A percentile compares a stretch with the other conserved stretches of the same genome.
phyloP scores from a whole-genome alignment of 1,284 basidiomycete species.

The Caloboletus firmus region DNA sequence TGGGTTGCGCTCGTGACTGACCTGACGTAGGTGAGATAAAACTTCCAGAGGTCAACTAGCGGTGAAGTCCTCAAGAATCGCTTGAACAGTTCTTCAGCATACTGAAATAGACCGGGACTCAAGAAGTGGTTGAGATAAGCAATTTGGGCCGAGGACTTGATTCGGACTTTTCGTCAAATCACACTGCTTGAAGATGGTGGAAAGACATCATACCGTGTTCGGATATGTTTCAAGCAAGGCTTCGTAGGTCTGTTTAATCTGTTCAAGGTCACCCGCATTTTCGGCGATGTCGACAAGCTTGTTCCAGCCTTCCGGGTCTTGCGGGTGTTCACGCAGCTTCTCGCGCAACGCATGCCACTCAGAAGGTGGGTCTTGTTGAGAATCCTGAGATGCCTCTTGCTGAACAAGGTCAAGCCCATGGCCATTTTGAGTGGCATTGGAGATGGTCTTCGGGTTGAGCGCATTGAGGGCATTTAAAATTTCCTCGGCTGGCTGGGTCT shows the following conservation, averaged over 20 bases:
- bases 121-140: slow-evolving; percentile 83
- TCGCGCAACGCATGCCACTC: slow-evolving; percentile 51
- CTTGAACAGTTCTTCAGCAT: slow-evolving; percentile 78
- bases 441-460: slow-evolving; percentile 36
- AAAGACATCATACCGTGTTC: slow-evolving; percentile 53
- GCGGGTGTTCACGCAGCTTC: slow-evolving; percentile 50
- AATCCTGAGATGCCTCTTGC: slow-evolving; percentile 24
- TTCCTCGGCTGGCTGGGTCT: slow-evolving; percentile 42
- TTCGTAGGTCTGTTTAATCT: slow-evolving; percentile 66
- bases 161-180: slow-evolving; percentile 30
- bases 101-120: slow-evolving; percentile 60
- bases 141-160: slow-evolving; percentile 71
- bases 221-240: slow-evolving; percentile 65
- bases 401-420: slow-evolving; percentile 27
- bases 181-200: slow-evolving; percentile 18
- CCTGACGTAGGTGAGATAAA: slow-evolving; percentile 83
- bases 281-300: slow-evolving; percentile 60
- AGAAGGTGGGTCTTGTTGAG: slow-evolving; percentile 38
- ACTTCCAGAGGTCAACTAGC: slow-evolving; percentile 85
- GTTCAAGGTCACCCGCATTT: slow-evolving; percentile 58
- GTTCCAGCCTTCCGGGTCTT: slow-evolving; percentile 62
- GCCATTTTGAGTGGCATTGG: slow-evolving; percentile 28
- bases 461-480: slow-evolving; percentile 41
- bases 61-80: slow-evolving; percentile 80
- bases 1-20: slow-evolving; percentile 38